phyloP scores from a whole-genome alignment of 768 basidiomycete genomes.

The Auricularia auricula-judae region DNA sequence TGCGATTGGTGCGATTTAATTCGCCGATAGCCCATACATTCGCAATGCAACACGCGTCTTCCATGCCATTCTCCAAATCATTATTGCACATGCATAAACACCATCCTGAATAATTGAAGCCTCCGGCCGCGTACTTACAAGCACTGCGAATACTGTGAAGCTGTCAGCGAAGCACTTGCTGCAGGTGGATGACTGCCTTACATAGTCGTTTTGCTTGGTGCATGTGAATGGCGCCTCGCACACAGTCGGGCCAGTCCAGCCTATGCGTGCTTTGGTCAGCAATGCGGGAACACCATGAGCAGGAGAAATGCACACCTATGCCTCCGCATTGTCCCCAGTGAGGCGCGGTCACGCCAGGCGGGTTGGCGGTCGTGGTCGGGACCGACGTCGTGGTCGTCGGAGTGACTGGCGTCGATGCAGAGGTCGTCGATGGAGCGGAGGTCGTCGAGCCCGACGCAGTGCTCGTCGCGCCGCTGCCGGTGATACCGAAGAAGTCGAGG shows the following conservation, averaged over 20 bases:
- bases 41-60: no score
- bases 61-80: no score
- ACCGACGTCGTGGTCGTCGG: neutral
- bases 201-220: neutral
- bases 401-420: neutral
- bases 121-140: neutral
- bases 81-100: no score
- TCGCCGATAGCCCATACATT: no score
- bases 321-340: neutral
- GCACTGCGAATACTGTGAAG: neutral
- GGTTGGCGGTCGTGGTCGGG: neutral
- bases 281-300: neutral
- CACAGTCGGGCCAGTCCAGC: neutral
- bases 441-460: neutral
- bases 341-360: neutral
- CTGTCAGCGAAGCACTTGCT: neutral
- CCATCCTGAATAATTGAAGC: no score
- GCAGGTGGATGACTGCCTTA: no score
- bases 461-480: neutral
- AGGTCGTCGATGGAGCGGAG: neutral
- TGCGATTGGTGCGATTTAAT: no score
- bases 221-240: neutral
- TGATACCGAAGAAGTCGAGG: slow-evolving; percentile 37
- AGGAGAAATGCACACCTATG: neutral
- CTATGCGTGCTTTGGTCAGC: neutral